Evolutionary conservation across 1,139 yeast species (phyloP), one percentile per base, ranked within the genome.

Genomic region (Suzukiozyma palmioleophila): DNA sequence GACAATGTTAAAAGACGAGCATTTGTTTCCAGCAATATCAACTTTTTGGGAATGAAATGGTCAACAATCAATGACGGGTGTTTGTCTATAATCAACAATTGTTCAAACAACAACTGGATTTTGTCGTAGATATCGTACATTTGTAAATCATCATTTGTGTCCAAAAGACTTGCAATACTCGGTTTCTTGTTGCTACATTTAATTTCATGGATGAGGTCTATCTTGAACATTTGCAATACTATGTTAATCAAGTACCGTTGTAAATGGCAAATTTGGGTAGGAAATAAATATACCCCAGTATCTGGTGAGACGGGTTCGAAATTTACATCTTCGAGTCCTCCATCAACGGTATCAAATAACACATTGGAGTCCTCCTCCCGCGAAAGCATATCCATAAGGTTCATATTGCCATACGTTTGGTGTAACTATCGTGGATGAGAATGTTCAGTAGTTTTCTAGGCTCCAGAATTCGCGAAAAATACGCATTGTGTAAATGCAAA

Each of bases 1-100:
- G 86, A 77, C 24, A 80, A 65, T 30, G 62, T 61, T 31, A 70
- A 62, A 37, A 83, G 60, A 34, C 75, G 59, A 42, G 77, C 80
- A 43, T 76, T 81, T 1, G 84, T 69, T 46, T 82, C 86, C 78
- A 78, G 75, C 31, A 82, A 60, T 14, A 84, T 55, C 43, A 84
- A 62, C 42, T 81, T 80, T 45, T 80, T 77, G 10, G 92, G 88
- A 53, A 84, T 79, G 50, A 79, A 84, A 55, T 84, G 92, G 50
- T 83, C 86, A 26, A 84, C 89, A 31, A 84, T 54, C 33, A 84
- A 60, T 30, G 83, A 78, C 1, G 90, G 88, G 54, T 84, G 89
- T 49, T 75, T 77, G 2, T 73, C 66, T 0, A 81, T 63, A 14
- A 73, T 68, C 26, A 66, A 54, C 8, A 81, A 54, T 49, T 77